These are phyloP conservation scores for Curvularia spicifera DNA, from an alignment of 2,329 filamentous ascomycete species.

Conservation along the genomic window DNA sequence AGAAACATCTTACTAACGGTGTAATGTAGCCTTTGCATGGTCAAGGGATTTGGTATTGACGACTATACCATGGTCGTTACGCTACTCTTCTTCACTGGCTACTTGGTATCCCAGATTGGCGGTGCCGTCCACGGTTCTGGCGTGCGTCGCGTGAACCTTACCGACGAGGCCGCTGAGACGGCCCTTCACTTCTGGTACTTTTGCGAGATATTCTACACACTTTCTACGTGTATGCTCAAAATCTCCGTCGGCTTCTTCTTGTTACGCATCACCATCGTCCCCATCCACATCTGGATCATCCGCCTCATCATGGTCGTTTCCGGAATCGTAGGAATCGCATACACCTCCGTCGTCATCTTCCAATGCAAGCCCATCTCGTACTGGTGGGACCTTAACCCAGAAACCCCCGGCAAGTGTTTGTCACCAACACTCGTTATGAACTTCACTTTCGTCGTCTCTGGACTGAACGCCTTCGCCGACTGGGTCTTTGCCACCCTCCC, in stretches of 20 bases:
- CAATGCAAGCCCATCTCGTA: constrained; percentile 59
- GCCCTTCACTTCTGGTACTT: constrained; percentile 58
- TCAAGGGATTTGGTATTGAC: constrained; percentile 50
- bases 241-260: constrained; percentile 60
- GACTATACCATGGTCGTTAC: constrained; percentile 51
- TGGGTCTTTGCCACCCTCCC: constrained; percentile 42
- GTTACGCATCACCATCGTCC: constrained; percentile 57
- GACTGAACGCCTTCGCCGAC: constrained; percentile 38
- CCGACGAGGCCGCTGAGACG: constrained; percentile 32
- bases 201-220: constrained; percentile 60
- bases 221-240: constrained; percentile 57
- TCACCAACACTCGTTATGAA: constrained; percentile 56
- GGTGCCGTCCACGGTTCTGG: constrained; percentile 50
- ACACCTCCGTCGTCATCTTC: constrained; percentile 58
- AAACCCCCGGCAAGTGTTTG: constrained; percentile 50
- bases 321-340: constrained; percentile 54
- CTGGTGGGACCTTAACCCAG: constrained; percentile 56
- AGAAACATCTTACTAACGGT: constrained; percentile 6
- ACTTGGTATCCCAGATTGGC: constrained; percentile 36
- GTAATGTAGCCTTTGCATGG: constrained; percentile 34
- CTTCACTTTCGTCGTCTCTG: constrained; percentile 53
- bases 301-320: constrained; percentile 55
- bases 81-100: constrained; percentile 48
- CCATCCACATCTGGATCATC: constrained; percentile 54
- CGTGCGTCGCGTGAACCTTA: constrained; percentile 40